Percentiles rank a stretch among this genome's conserved stretches.
Conservation (phyloP, 2,329 filamentous ascomycete species). For the Monosporascus sp. region DNA sequence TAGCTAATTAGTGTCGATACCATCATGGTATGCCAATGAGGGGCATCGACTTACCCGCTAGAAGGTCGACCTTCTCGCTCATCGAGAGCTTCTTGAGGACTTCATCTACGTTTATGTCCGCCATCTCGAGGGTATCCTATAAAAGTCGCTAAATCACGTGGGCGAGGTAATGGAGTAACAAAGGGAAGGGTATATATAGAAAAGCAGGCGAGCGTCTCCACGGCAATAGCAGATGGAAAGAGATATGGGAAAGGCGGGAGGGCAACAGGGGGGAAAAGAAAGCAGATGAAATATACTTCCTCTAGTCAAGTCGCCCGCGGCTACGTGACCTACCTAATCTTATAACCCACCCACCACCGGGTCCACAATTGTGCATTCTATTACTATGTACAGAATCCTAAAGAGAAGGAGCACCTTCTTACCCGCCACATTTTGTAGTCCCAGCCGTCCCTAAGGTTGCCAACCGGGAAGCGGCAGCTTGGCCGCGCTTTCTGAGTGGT, state of each 20-base stretch:
- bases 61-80: constrained; percentile 48
- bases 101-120: constrained; percentile 49
- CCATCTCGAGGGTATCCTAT: constrained; percentile 29
- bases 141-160: neutral
- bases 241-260: neutral
- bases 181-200: neutral
- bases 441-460: no score
- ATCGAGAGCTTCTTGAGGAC: constrained; percentile 49
- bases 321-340: neutral
- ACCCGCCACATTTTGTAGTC: no score
- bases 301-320: neutral
- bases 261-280: neutral
- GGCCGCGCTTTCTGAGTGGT: no score
- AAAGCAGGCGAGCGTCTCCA: neutral
- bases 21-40: no score
- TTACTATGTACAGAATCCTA: no score
- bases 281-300: neutral
- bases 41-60: constrained; percentile 36
- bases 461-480: no score
- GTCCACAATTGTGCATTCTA: neutral
- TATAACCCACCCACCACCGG: neutral
- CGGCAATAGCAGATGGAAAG: neutral
- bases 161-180: neutral
- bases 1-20: constrained; percentile 1
- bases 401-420: no score